Evolutionary conservation across 176 grass and related monocot species (phyloP).

Genomic region (Carex littledalei): DNA sequence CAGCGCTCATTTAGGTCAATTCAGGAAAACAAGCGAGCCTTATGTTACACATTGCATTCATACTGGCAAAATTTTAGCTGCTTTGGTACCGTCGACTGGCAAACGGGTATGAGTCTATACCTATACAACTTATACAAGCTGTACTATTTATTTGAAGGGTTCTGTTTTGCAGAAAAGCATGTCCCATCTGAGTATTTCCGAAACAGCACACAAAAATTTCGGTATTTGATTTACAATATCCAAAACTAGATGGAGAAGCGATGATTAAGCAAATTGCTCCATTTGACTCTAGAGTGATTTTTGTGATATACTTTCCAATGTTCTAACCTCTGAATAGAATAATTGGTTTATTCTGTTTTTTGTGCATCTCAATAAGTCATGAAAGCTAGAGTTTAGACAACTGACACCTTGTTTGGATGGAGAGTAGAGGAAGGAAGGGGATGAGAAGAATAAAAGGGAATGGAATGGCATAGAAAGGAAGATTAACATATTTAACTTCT

Average conservation of each 20-base stretch:
- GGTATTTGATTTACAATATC: not conserved
- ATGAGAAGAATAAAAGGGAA: too few species aligned
- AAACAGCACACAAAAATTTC: not conserved
- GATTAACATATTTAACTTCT: too few species aligned
- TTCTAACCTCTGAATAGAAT: not conserved
- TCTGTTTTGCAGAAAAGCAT: not conserved
- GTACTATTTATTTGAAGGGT: not conserved
- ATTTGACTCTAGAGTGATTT: not conserved
- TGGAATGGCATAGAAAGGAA: too few species aligned
- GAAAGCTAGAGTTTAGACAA: not conserved
- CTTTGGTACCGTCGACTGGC: slow-evolving; percentile 78
- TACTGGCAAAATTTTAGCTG: slow-evolving; percentile 92
- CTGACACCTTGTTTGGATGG: not conserved
- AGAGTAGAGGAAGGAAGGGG: too few species aligned
- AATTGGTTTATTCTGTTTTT: not conserved
- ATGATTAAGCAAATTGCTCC: not conserved
- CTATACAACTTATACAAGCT: not conserved
- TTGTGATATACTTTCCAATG: not conserved
- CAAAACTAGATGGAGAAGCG: not conserved
- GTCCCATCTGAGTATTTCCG: not conserved
- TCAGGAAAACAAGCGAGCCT: slow-evolving; percentile 87
- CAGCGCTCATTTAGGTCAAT: slow-evolving; percentile 72
- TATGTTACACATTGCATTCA: slow-evolving; percentile 95
- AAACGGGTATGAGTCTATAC: slow-evolving; percentile 53
- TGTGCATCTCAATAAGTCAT: not conserved